Percentiles rank a stretch among this genome's conserved stretches.
These are phyloP conservation scores for Pistacia integerrima DNA, from an alignment of 345 rosid species.

Conservation along the genomic window DNA sequence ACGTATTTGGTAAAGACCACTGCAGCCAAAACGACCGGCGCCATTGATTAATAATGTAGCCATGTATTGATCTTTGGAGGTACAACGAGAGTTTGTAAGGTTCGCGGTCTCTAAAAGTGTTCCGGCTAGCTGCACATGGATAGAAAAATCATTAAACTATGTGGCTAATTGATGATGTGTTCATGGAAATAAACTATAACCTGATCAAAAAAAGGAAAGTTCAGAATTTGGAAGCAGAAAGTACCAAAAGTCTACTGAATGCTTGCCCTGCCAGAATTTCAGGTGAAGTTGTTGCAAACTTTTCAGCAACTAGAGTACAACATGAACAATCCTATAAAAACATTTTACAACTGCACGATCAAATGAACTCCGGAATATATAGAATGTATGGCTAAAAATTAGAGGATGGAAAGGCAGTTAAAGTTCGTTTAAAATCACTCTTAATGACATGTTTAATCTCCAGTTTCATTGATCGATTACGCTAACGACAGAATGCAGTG, in stretches of 20 bases:
- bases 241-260: conserved; percentile 69
- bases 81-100: conserved; percentile 42
- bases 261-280: conserved; percentile 47
- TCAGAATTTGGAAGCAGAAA: conserved; percentile 9
- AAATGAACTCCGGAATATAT: not conserved
- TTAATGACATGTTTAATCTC: no score
- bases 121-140: conserved; percentile 49
- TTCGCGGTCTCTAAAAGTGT: conserved; percentile 57
- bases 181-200: not conserved
- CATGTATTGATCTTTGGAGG: conserved; percentile 53
- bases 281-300: conserved; percentile 42
- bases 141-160: not conserved
- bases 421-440: no score
- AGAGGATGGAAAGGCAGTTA: not conserved
- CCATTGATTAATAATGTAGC: conserved; percentile 61
- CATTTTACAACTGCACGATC: not conserved
- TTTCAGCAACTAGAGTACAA: conserved; percentile 59
- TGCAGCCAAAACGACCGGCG: conserved; percentile 60
- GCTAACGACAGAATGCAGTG: no score
- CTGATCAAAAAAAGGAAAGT: not conserved
- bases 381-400: not conserved
- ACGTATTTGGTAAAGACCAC: conserved; percentile 61
- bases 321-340: conserved; percentile 49
- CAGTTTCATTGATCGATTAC: no score
- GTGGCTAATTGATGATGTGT: not conserved